A percentile compares a stretch with the other conserved stretches of the same genome.
These are phyloP conservation scores for Corchorus olitorius DNA, from an alignment of 345 rosid species.

Conservation along the genomic window DNA sequence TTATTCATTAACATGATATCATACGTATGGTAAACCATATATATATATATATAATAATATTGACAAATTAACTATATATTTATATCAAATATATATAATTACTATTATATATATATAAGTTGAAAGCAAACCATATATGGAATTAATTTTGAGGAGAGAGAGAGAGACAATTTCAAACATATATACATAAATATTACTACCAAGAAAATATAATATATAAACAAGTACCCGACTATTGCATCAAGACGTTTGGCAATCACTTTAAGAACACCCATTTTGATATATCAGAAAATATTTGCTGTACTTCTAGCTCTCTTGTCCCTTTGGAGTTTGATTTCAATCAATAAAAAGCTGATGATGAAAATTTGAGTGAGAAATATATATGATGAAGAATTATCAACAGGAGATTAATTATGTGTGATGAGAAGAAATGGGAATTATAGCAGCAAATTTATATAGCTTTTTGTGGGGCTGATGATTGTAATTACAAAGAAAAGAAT, in stretches of 20 bases:
- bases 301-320: not conserved
- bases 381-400: no score
- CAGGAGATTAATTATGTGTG: not conserved
- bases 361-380: not conserved
- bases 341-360: not conserved
- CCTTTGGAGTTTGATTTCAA: not conserved
- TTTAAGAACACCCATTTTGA: slow-evolving; percentile 61
- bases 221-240: slow-evolving; percentile 59
- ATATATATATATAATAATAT: no score
- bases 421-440: not conserved
- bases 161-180: not conserved
- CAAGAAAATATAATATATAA: not conserved
- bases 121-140: no score
- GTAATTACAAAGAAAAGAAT: slow-evolving; percentile 22
- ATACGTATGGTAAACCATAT: no score
- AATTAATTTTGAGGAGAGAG: no score
- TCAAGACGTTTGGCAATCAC: slow-evolving; percentile 62
- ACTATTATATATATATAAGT: no score
- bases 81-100: no score
- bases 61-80: no score
- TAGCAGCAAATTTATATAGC: not conserved
- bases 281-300: not conserved
- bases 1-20: no score
- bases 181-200: not conserved
- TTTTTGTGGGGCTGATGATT: not conserved